A percentile compares a stretch with the other conserved stretches of the same genome.
Conservation (phyloP, 352 stramenopile genomes). For the Pythium phragmitis region DNA sequence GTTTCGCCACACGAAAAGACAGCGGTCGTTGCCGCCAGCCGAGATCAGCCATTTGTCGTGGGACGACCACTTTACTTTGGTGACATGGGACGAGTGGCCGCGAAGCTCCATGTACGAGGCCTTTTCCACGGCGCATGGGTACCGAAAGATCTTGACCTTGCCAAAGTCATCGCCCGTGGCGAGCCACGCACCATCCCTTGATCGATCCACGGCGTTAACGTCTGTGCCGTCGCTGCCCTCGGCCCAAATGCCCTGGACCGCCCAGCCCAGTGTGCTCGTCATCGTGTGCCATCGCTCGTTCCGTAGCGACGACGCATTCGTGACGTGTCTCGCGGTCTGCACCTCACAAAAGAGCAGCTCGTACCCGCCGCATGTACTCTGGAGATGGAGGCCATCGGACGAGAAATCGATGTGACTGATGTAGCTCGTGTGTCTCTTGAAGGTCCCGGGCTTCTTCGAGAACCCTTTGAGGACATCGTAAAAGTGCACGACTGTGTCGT, state of each 20-base stretch:
- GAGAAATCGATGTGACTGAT: constrained; percentile 82
- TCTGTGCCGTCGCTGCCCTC: constrained; percentile 73
- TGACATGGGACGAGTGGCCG: constrained; percentile 82
- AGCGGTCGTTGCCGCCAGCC: constrained; percentile 77
- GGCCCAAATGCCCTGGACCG: constrained; percentile 90
- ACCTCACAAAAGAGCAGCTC: constrained; percentile 91
- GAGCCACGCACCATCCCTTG: constrained; percentile 59
- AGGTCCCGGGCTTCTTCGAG: constrained; percentile 44
- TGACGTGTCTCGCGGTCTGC: constrained; percentile 59
- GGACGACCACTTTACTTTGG: constrained; percentile 64
- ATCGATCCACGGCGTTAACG: constrained; percentile 73
- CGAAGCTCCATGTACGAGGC: constrained; percentile 50
- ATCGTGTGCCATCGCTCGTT: constrained; percentile 91
- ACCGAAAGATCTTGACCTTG: constrained; percentile 88
- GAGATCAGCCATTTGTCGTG: constrained; percentile 67
- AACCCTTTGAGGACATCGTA: constrained; percentile 78
- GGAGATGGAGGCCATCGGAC: constrained; percentile 54
- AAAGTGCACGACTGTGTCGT: constrained; percentile 75
- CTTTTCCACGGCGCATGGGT: constrained; percentile 67
- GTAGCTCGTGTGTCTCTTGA: constrained; percentile 81
- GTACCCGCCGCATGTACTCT: constrained; percentile 80
- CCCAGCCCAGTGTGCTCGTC: constrained; percentile 86
- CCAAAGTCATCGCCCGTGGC: constrained; percentile 82
- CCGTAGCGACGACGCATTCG: constrained; percentile 70
- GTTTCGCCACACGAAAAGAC: constrained; percentile 73